Evolutionary conservation across 192 early-diverging fungal genomes (phyloP), one percentile per base, ranked within the genome.

Genomic region (Coemansia sp.): DNA sequence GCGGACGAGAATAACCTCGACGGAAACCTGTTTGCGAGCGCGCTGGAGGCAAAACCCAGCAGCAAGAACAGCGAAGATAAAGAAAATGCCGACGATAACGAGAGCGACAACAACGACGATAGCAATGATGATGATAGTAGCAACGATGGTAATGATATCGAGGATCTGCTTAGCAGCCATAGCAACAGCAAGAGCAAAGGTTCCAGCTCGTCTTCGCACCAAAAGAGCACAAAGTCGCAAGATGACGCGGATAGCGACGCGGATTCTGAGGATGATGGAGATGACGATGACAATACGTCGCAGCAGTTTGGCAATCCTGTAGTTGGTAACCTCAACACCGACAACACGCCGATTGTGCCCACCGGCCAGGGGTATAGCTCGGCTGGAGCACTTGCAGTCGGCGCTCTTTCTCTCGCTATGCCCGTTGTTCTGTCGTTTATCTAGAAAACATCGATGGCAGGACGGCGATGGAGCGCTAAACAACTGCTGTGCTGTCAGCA

Each of bases 221-320:
- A 56, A 2, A 56, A 33, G 2, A 56, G 7, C 42, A 12, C 55
- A 4, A 16, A 28, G 16, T 56, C 55, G 30, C 30, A 14, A n/a
- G 55, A 34, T 5, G 48, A 62, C 17, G 10, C 18, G 7, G 38
- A 36, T 16, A 12, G 14, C 4, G 42, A 45, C 42, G 42, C 5
- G 3, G 42, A 16, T 16, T 45, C 42, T 5, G 63, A 56, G 4
- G 25, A 40, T n/a, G 14, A 32, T 33, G 55, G 33, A 2, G 69
- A 55, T 32, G 63, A 61, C 20, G 31, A 32, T 8, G 55, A 40
- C 2, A 60, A 20, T 30, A 52, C 49, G 11, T 71, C 67, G 2
- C 64, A 45, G 58, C 77, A 80, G 66, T 68, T 64, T 50, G 77
- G 77, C 14, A 80, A 80, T 56, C 77, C 77, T 1, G 60, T 80